Base-by-base conservation (phyloP, 108 stramenopile species). In the Skeletonema potamos region DNA sequence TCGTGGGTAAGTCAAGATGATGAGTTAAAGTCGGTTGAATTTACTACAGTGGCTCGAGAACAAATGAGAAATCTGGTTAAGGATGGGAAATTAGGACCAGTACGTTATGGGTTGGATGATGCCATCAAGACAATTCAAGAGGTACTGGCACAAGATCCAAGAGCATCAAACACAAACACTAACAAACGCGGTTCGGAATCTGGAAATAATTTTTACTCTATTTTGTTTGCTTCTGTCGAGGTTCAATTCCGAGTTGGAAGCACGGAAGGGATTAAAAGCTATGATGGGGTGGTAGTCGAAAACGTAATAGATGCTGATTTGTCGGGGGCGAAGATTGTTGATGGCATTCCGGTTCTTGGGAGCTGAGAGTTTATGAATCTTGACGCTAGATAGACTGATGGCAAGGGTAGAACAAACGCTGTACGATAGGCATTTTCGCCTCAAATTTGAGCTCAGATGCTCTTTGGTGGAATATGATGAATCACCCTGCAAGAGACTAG, bases 81-180 rank as follows among this genome's bases (percentile, higher is more conserved):
- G 13, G 28, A 81, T 18, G 76, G 83, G n/a, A 55, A 64, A 12
- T 48, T 93, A 29, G 66, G 73, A 18, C 92, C 92, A 9, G 68
- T 89, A 51, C 90, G 90, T 56, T 9, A 80, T 60, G 87, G 85
- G 13, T 4, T 63, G 12, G 57, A 66, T 22, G 85, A 37, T 18
- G 88, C 88, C 5, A 73, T 36, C 28, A 44, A 77, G 28, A 84
- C 89, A 1, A 73, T 93, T 30, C 37, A 36, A 28, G 84, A 93
- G 72, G 74, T 93, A 2, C 67, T 93, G 28, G 87, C 90, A 0
- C 92, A 93, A 62, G 92, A 93, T 75, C 92, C 92, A 34, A 62
- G 92, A 27, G 75, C 86, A 12, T 82, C 84, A 1, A 87, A 92
- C 77, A 43, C 76, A 13, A 84, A 86, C 65, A 34, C 85, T n/a